Base-by-base conservation (phyloP, 352 stramenopile species). In the Pseudoperonospora humuli region DNA sequence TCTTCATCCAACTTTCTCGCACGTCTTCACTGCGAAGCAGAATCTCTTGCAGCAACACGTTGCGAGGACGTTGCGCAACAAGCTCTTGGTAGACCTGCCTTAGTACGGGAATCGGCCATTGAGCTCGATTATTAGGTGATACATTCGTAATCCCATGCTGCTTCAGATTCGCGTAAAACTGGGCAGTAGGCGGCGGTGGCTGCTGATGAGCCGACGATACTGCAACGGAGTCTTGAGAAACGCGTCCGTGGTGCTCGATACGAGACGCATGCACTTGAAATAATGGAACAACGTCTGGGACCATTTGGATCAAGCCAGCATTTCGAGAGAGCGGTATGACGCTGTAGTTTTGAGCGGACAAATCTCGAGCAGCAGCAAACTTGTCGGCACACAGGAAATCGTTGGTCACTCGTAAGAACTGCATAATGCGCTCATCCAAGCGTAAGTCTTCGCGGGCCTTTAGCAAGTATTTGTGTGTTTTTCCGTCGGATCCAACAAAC, bases 361-460 rank as follows among this genome's bases (percentile, higher is more conserved):
- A 51, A 42, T 80, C 61, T 25, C 79, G 64, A 39, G 45, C 42
- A 24, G 37, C 54, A 18, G 75, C 61, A n/a, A 42, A 38, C 0
- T 55, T 53, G 59, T 90, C 67, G 19, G 67, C 61, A 23, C 45
- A 41, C 31, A 96, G 45, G 18, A 93, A 78, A 11, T 65, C 63
- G 47, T 95, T 95, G 14, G 77, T 69, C 23, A 75, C 73, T 20
- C 48, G 51, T 28, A 95, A 52, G 29, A 93, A 84, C 62, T 96
- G 86, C 86, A 96, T 96, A 37, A 96, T 75, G 4, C 86, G 72
- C 48, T 95, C 82, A 47, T 96, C 86, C 17, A 96, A 64, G 14
- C 80, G 80, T 21, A 96, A 56, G 48, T 96, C 86, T 57, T 96
- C 86, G 13, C 76, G 61, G 3, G 84, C 79, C 39, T 96, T 95